Evolutionary conservation across 2,329 filamentous ascomycete species (phyloP), one percentile per base, ranked within the genome.

Genomic region (Emydomyces testavorans): DNA sequence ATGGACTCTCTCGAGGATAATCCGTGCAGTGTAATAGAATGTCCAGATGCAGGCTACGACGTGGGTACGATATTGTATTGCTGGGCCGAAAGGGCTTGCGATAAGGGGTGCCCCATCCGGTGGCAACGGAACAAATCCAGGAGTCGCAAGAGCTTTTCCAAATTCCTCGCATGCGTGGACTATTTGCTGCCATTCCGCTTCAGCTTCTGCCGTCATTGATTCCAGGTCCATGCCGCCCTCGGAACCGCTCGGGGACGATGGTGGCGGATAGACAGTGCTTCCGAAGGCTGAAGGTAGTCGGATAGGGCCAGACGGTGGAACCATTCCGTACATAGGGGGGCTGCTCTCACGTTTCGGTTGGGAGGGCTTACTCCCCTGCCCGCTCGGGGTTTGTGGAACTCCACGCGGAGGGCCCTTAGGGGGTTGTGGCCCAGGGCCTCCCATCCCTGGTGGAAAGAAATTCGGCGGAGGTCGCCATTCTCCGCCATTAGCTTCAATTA

Each of bases 11-110:
- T 90, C 73, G n/a, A 92, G 75, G 46, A 89, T 75, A 49, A 96
- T 90, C 39, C 87, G 74, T 0, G 82, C 82, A 72, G 90, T 85
- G 64, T 94, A 84, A 62, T 85, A 89, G 54, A 89, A 83, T 60
- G 85, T 80, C 86, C 88, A 94, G 18, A 95, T 74, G 28, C 85
- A 83, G 2, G 85, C 85, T 53, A 96, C 83, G n/a, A 83, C 82
- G 62, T 87, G 90, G 1, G 85, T 90, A 24, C 85, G 78, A 61
- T 94, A 95, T 54, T 87, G 80, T 5, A 88, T 68, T 0, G 85
- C 83, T 2, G 79, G 76, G 0, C 92, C 90, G 59, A 95, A 98
- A 0, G 90, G 87, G 1, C 87, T 82, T 13, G 69, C 59, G 52
- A 76, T 64, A 40, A 79, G 73, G 45, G 79, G 65, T 49, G 74